Evolutionary conservation across 1,284 basidiomycete species (phyloP).

Genomic region (Ceratobasidium sp.): DNA sequence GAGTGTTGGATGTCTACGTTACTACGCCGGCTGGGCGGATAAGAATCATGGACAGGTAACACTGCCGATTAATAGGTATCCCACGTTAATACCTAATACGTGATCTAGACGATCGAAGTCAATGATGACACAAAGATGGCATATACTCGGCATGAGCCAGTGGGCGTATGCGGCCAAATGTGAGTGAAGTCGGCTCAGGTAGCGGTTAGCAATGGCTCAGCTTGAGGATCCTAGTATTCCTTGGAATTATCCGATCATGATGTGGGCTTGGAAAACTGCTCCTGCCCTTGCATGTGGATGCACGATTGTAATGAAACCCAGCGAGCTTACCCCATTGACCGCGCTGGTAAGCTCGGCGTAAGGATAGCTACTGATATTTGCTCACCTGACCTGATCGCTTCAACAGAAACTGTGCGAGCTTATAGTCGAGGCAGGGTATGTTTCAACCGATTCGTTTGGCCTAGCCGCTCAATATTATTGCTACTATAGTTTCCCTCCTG

Average conservation of each 20-base stretch:
- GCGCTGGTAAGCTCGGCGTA: conserved; percentile 72
- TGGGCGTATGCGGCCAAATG: conserved; percentile 95
- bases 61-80: conserved; percentile 18
- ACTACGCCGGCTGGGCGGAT: conserved; percentile 77
- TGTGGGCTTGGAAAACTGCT: conserved; percentile 94
- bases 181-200: conserved; percentile 57
- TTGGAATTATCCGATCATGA: conserved; percentile 93
- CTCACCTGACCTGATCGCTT: conserved; percentile 14
- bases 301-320: conserved; percentile 92
- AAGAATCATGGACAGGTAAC: conserved; percentile 77
- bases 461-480: background rate
- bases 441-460: background rate
- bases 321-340: conserved; percentile 91
- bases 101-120: conserved; percentile 78
- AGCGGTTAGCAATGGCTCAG: background rate
- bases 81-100: background rate
- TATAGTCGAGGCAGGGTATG: conserved; percentile 81
- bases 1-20: conserved; percentile 83
- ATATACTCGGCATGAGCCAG: conserved; percentile 91
- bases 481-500: conserved; percentile 81
- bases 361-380: conserved; percentile 34
- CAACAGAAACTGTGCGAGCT: conserved; percentile 83
- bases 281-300: conserved; percentile 91
- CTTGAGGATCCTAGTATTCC: conserved; percentile 71
- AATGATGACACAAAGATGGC: conserved; percentile 84